Evolutionary conservation across 75 land plant species (phyloP).

Genomic region (Gnetum montanum): DNA sequence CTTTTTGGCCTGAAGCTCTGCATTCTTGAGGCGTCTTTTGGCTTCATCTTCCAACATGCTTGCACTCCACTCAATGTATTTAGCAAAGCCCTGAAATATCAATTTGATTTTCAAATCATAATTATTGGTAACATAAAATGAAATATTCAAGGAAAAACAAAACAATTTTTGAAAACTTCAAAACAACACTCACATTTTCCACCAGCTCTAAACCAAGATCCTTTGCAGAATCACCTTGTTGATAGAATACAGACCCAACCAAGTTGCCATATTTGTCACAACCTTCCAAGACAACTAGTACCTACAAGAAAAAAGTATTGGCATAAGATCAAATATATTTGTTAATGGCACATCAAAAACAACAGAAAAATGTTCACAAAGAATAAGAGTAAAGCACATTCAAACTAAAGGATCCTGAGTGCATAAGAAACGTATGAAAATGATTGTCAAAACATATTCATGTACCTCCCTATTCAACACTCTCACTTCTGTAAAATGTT

Average conservation of each 20-base stretch:
- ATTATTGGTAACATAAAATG: neutral
- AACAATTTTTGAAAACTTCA: too few relatives aligned
- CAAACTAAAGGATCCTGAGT: neutral
- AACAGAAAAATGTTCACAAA: too few relatives aligned
- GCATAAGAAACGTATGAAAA: neutral
- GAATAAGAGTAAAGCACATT: neutral
- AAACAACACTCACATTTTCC: constrained; percentile 76
- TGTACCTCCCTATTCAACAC: constrained; percentile 77
- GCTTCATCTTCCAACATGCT: constrained; percentile 88
- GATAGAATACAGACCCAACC: constrained; percentile 82
- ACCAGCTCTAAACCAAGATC: constrained; percentile 90
- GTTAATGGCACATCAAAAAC: too few relatives aligned
- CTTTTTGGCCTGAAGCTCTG: constrained; percentile 94
- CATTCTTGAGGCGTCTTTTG: constrained; percentile 56
- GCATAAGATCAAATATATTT: too few relatives aligned
- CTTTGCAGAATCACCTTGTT: constrained; percentile 76
- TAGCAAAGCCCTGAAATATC: constrained; percentile 82
- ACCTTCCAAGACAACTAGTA: constrained; percentile 85
- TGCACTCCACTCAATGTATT: constrained; percentile 97
- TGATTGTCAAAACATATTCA: constrained; percentile 1
- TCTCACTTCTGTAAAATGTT: constrained; percentile 88
- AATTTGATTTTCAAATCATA: neutral
- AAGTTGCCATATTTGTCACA: constrained; percentile 85
- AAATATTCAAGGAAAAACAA: neutral
- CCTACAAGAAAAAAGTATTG: too few relatives aligned